Evolutionary conservation across 176 grass and related monocot species (phyloP).

Genomic region (Poa annua): DNA sequence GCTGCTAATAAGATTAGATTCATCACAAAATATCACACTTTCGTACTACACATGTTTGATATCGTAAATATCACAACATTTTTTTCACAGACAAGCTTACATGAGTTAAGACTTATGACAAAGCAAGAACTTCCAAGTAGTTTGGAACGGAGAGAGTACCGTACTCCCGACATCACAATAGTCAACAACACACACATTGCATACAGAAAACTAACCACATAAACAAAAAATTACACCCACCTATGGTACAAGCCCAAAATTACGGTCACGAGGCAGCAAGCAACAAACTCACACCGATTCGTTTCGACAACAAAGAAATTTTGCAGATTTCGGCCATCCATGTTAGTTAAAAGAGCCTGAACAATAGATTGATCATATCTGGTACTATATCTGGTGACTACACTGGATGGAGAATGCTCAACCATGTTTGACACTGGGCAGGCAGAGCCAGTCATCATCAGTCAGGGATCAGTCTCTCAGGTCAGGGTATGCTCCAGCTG

Average conservation of each 20-base stretch:
- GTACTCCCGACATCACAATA: not conserved
- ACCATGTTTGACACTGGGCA: conserved; percentile 14
- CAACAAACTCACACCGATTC: not conserved
- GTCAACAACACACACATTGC: not conserved
- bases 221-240: not conserved
- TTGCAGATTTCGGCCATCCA: not conserved
- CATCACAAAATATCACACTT: too few relatives aligned
- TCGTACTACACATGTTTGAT: too few relatives aligned
- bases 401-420: not conserved
- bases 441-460: not conserved
- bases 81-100: not conserved
- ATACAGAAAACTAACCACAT: not conserved
- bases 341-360: not conserved
- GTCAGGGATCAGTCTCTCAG: not conserved
- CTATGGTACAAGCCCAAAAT: not conserved
- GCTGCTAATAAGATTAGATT: too few relatives aligned
- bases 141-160: not conserved
- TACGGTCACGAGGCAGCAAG: not conserved
- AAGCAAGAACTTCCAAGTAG: not conserved
- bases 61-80: too few relatives aligned
- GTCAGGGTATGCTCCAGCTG: not conserved
- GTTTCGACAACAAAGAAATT: not conserved
- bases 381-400: not conserved
- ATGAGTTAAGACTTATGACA: not conserved
- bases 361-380: not conserved